These are phyloP conservation scores for Flaveria robusta DNA, from an alignment of 129 eudicot genomes.

Conservation along the genomic window DNA sequence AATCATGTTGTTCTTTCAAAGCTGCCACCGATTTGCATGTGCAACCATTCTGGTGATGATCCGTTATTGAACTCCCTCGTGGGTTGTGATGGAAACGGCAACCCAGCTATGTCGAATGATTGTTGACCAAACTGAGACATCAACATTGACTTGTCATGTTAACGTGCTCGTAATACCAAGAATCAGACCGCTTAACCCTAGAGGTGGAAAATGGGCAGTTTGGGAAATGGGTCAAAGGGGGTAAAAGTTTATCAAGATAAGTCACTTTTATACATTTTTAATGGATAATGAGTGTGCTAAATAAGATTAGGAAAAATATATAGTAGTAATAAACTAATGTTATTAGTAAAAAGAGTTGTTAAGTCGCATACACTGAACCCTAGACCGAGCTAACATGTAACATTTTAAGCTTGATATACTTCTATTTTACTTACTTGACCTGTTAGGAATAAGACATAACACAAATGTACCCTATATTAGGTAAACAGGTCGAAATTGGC, in stretches of 20 bases:
- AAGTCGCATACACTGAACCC: not conserved
- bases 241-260: not conserved
- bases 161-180: not conserved
- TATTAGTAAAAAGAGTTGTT: not conserved
- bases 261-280: not conserved
- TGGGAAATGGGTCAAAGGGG: not conserved
- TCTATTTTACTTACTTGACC: not conserved
- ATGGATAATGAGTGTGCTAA: not conserved
- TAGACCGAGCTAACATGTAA: not conserved
- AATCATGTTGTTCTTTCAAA: slow-evolving; percentile 66
- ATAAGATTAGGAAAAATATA: not conserved
- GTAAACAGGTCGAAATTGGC: not conserved
- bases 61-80: slow-evolving; percentile 75
- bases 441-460: not conserved
- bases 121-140: slow-evolving; percentile 81
- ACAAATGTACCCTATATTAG: not conserved
- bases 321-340: not conserved
- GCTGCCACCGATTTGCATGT: slow-evolving; percentile 92
- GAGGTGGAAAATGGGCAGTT: not conserved
- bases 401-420: not conserved
- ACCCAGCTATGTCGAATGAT: slow-evolving; percentile 61
- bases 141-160: slow-evolving; percentile 4
- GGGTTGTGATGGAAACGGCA: slow-evolving; percentile 72
- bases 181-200: not conserved
- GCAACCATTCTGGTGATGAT: slow-evolving; percentile 97